A percentile compares a stretch with the other conserved stretches of the same genome.
Evolutionary conservation across 2,329 filamentous ascomycete genomes (phyloP).

Genomic region (Calonectria hawksworthii): DNA sequence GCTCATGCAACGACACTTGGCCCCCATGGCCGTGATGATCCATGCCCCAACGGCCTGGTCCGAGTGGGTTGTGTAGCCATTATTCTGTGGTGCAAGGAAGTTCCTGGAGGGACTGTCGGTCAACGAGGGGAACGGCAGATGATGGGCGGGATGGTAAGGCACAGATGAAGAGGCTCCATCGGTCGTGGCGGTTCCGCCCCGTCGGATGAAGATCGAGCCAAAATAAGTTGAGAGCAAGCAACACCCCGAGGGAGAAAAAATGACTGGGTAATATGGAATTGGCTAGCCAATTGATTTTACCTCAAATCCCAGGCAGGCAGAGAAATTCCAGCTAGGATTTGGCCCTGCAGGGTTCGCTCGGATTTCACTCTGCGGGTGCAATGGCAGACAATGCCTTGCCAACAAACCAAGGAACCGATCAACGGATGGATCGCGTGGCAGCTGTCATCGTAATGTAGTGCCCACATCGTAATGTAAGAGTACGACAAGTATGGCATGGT

Average conservation of each 20-base stretch:
- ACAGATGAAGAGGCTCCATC: conserved; percentile 7
- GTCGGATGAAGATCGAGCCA: conserved; percentile 6
- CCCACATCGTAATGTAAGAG: conserved; percentile 17
- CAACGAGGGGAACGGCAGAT: conserved; percentile 21
- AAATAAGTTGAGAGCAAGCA: not conserved
- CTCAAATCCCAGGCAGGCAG: not conserved
- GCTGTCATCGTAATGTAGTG: conserved; percentile 24
- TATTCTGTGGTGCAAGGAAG: conserved; percentile 16
- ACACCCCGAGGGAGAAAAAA: conserved; percentile 4
- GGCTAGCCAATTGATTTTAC: conserved; percentile 15
- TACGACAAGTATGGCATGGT: conserved; percentile 10
- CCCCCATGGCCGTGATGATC: conserved; percentile 25
- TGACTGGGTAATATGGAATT: conserved; percentile 13
- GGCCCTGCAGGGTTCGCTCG: conserved; percentile 21
- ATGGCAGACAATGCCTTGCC: not conserved
- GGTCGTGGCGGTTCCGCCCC: not conserved
- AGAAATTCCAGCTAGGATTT: not conserved
- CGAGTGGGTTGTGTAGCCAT: conserved; percentile 25
- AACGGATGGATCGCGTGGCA: conserved; percentile 26
- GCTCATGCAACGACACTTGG: conserved; percentile 29
- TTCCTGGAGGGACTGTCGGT: conserved; percentile 2
- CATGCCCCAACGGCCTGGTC: conserved; percentile 30
- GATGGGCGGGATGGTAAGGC: conserved; percentile 2
- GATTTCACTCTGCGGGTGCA: not conserved
- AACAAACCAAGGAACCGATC: conserved; percentile 23